A percentile compares a stretch with the other conserved stretches of the same genome.
Evolutionary conservation across 2,329 filamentous ascomycete species (phyloP).

Genomic region (Cordyceps farinosa): DNA sequence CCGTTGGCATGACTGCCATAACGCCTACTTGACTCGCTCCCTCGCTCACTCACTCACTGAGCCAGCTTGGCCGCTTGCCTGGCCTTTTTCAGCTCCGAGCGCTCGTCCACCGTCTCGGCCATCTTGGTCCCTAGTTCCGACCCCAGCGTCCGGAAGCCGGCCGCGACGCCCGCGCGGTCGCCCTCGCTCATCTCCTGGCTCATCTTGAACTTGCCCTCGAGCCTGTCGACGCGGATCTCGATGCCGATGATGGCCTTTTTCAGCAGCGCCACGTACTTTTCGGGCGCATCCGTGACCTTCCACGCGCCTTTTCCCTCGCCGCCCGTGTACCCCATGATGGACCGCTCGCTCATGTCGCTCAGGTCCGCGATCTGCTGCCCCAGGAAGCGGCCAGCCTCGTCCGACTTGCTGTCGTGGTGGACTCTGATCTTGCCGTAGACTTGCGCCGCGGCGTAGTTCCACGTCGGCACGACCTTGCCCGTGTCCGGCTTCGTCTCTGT

Average conservation of each 20-base stretch:
- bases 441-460: conserved; percentile 66
- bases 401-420: conserved; percentile 46
- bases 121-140: conserved; percentile 9
- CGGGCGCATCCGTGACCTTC: conserved; percentile 56
- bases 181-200: conserved; percentile 55
- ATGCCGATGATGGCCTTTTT: conserved; percentile 59
- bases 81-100: conserved; percentile 10
- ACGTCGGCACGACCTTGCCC: conserved; percentile 66
- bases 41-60: background rate
- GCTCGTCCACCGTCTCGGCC: conserved; percentile 11
- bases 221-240: conserved; percentile 51
- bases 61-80: conserved; percentile 8
- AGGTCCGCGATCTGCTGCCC: conserved; percentile 51
- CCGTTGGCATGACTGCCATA: background rate
- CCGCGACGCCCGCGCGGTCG: conserved; percentile 54
- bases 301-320: conserved; percentile 39
- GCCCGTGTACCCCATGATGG: conserved; percentile 51
- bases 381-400: conserved; percentile 47
- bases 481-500: conserved; percentile 59
- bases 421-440: conserved; percentile 57
- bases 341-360: conserved; percentile 46
- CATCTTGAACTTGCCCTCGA: conserved; percentile 66
- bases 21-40: background rate
- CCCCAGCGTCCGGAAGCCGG: conserved; percentile 45
- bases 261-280: conserved; percentile 52